Evolutionary conservation across 495 filamentous ascomycete species (phyloP).

Genomic region (Beverwykella pulmonaria): DNA sequence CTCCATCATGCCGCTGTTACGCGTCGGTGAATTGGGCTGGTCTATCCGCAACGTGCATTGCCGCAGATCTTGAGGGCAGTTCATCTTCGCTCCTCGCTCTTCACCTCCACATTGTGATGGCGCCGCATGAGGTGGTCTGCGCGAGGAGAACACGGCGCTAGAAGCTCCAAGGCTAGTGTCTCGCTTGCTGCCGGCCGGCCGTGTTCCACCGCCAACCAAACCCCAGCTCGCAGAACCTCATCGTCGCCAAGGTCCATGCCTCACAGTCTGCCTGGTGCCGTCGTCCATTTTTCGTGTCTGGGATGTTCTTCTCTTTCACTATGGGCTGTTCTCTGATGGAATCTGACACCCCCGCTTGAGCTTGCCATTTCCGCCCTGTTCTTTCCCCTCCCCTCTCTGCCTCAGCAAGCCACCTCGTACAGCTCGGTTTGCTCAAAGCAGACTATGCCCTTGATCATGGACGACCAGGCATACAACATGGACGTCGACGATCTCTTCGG

Average conservation of each 20-base stretch:
- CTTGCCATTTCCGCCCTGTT: not conserved
- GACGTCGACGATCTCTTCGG: constrained; percentile 75
- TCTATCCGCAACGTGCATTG: no score
- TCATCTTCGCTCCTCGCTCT: no score
- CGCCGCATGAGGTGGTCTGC: not conserved
- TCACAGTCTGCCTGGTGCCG: not conserved
- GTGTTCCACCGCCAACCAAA: not conserved
- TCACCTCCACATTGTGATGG: no score
- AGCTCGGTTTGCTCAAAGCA: not conserved
- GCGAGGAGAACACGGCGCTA: not conserved
- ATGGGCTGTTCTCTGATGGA: not conserved
- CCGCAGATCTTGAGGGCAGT: no score
- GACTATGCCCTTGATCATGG: constrained; percentile 58
- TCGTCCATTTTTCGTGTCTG: no score
- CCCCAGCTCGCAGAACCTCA: not conserved
- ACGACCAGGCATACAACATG: constrained; percentile 68
- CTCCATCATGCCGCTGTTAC: no score
- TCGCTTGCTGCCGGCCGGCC: constrained; percentile 4
- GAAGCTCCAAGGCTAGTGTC: not conserved
- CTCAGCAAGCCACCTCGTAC: not conserved
- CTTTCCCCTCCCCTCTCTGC: not conserved
- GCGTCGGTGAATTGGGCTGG: no score
- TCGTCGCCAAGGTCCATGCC: not conserved
- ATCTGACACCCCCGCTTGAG: not conserved
- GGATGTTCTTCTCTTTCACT: not conserved